These are phyloP conservation scores for Erythrophleum fordii DNA, from an alignment of 306 rosid genomes.

Conservation along the genomic window DNA sequence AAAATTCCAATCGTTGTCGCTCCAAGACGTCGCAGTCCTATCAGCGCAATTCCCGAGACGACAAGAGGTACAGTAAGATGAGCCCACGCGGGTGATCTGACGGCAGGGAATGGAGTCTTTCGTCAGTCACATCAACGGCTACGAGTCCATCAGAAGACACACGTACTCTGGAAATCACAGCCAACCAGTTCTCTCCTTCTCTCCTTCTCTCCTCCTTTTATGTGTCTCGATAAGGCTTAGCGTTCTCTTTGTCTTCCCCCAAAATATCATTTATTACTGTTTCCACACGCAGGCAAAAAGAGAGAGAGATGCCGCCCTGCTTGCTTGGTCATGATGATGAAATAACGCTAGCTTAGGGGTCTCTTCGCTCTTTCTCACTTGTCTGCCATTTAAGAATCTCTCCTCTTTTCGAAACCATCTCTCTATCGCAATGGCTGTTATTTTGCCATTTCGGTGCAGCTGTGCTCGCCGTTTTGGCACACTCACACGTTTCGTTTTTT, in stretches of 20 bases:
- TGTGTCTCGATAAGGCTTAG: not conserved
- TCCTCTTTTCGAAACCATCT: not conserved
- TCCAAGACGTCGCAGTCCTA: constrained; percentile 46
- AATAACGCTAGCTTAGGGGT: too few species aligned
- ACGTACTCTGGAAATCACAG: too few species aligned
- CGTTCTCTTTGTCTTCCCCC: constrained; percentile 31
- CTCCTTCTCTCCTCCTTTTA: not conserved
- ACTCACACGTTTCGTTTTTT: not conserved
- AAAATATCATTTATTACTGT: not conserved
- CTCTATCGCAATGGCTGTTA: not conserved
- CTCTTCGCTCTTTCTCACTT: not conserved
- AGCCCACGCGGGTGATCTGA: constrained; percentile 18
- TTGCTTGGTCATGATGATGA: too few species aligned
- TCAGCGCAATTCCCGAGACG: constrained; percentile 48
- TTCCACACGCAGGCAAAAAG: not conserved
- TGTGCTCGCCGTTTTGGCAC: not conserved
- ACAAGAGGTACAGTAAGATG: not conserved
- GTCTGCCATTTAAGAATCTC: not conserved
- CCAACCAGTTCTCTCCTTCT: too few species aligned
- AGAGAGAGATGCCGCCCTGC: too few species aligned
- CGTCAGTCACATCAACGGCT: constrained; percentile 34
- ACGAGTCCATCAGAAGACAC: constrained; percentile 8
- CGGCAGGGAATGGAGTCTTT: constrained; percentile 40
- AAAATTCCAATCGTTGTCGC: constrained; percentile 25
- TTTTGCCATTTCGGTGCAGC: not conserved